Evolutionary conservation across 2,329 filamentous ascomycete species (phyloP).

Genomic region (Stachybotrys elegans): DNA sequence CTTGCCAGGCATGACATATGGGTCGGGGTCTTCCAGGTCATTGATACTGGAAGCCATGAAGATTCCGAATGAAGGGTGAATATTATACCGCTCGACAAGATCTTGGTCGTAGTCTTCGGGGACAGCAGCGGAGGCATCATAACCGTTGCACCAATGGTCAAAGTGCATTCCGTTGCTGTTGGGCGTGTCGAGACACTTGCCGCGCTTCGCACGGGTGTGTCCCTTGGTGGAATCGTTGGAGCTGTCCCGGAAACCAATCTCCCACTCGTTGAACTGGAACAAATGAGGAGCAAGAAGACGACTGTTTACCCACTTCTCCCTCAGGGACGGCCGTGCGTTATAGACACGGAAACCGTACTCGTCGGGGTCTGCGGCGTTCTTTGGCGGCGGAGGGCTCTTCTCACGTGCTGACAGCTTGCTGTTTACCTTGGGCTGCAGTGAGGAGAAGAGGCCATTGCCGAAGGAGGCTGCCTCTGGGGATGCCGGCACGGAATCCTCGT

Average conservation of each 20-base stretch:
- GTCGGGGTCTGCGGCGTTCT: conserved; percentile 41
- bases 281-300: conserved; percentile 44
- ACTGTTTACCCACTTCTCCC: conserved; percentile 43
- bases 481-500: conserved; percentile 29
- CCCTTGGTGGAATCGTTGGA: conserved; percentile 50
- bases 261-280: conserved; percentile 44
- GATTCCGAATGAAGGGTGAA: conserved; percentile 51
- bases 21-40: conserved; percentile 32
- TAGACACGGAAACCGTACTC: conserved; percentile 45
- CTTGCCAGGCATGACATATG: conserved; percentile 37
- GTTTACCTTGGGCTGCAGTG: conserved; percentile 18
- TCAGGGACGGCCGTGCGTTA: conserved; percentile 32
- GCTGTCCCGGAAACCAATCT: conserved; percentile 57
- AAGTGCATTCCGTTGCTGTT: conserved; percentile 50
- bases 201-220: conserved; percentile 46
- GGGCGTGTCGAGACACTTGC: conserved; percentile 48
- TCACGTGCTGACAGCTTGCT: conserved; percentile 26
- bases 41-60: conserved; percentile 45
- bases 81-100: conserved; percentile 39
- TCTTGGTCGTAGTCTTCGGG: conserved; percentile 48
- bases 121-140: conserved; percentile 44
- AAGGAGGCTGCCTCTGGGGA: conserved; percentile 27
- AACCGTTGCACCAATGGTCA: conserved; percentile 48
- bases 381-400: conserved; percentile 32
- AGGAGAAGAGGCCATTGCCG: conserved; percentile 18